phyloP scores from a whole-genome alignment of 1,284 basidiomycete species.

The Leccinum huronense region DNA sequence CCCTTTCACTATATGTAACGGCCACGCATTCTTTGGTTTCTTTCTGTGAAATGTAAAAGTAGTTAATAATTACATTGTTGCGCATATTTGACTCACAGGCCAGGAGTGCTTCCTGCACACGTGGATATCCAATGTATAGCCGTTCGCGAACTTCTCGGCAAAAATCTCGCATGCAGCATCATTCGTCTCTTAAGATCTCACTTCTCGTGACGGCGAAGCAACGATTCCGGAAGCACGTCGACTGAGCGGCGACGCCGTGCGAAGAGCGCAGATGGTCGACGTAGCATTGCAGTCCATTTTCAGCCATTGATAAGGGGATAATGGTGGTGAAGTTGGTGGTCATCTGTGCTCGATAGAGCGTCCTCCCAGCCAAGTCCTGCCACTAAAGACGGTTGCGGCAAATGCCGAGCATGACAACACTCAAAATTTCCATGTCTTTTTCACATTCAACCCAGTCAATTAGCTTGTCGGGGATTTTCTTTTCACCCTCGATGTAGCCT shows the following conservation, averaged over 20 bases:
- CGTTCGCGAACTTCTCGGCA: not conserved
- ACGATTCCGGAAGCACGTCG: not conserved
- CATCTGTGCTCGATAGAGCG: too few species aligned
- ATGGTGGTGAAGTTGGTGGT: not conserved
- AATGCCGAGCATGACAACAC: constrained; percentile 9
- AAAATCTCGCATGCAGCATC: not conserved
- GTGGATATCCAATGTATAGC: not conserved
- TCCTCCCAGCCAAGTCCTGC: not conserved
- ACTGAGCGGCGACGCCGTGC: not conserved
- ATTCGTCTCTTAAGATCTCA: not conserved
- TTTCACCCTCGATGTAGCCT: constrained; percentile 27
- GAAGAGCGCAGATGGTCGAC: not conserved
- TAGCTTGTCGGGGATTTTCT: constrained; percentile 25
- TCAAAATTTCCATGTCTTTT: constrained; percentile 41
- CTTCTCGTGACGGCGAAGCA: not conserved
- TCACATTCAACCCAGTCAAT: constrained; percentile 29
- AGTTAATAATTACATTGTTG: not conserved
- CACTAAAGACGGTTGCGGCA: not conserved
- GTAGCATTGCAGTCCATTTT: not conserved
- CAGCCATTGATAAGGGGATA: not conserved
- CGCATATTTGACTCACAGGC: not conserved
- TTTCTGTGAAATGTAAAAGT: constrained; percentile 1
- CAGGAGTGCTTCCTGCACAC: not conserved
- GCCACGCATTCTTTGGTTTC: not conserved
- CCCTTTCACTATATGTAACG: not conserved